These are phyloP conservation scores for Fusarium sp. DNA, from an alignment of 2,329 filamentous ascomycete genomes.

Conservation along the genomic window DNA sequence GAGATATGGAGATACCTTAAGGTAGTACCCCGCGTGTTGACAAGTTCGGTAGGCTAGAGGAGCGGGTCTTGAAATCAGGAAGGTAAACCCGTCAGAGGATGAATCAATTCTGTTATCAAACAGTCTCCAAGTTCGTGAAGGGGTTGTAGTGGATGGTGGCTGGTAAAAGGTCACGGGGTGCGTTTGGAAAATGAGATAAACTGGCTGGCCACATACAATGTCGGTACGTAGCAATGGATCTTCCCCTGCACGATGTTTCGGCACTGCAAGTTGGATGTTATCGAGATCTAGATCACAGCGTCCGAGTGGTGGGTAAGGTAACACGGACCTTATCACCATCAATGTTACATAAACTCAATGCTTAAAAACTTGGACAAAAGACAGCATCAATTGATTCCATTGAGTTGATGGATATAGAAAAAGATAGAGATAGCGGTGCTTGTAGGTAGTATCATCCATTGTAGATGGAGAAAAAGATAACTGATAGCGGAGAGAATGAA, in stretches of 20 bases:
- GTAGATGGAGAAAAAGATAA: constrained; percentile 7
- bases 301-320: constrained; percentile 12
- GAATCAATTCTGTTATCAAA: constrained; percentile 7
- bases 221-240: not conserved
- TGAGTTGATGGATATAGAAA: no score
- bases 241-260: constrained; percentile 1
- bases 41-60: constrained; percentile 16
- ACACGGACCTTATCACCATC: constrained; percentile 2
- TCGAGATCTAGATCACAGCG: constrained; percentile 12
- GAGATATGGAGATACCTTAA: constrained; percentile 25
- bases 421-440: not conserved
- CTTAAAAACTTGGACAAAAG: no score
- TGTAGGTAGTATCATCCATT: not conserved
- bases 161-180: constrained; percentile 7
- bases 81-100: constrained; percentile 31
- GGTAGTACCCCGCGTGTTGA: constrained; percentile 25
- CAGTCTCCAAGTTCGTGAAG: not conserved
- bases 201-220: not conserved
- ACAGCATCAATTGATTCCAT: no score
- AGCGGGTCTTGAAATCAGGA: constrained; percentile 33
- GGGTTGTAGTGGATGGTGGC: not conserved
- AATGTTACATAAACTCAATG: no score
- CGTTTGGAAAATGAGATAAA: constrained; percentile 2
- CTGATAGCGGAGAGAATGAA: constrained; percentile 13
- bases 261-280: constrained; percentile 15